Conservation (phyloP, 495 filamentous ascomycete genomes). For the Annulohypoxylon nitens region DNA sequence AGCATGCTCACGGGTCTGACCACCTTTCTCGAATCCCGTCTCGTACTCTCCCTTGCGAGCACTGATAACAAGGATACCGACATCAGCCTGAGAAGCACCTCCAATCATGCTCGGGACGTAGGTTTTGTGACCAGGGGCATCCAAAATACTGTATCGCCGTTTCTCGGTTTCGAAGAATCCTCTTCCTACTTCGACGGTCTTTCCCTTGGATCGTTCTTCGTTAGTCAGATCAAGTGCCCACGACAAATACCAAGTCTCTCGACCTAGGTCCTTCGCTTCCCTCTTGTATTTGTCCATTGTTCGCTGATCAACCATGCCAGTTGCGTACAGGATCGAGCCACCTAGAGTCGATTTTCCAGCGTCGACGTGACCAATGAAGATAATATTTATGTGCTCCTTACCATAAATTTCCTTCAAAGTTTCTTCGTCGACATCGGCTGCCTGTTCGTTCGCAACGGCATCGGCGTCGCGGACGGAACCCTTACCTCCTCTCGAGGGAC, state of each 20-base stretch:
- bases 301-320: slow-evolving; percentile 98
- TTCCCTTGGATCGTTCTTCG: slow-evolving; percentile 96
- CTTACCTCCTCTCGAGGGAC: slow-evolving; percentile 70
- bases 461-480: slow-evolving; percentile 76
- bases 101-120: slow-evolving; percentile 98
- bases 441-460: slow-evolving; percentile 87
- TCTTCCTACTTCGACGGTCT: slow-evolving; percentile 97
- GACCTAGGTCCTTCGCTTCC: slow-evolving; percentile 94
- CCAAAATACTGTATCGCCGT: slow-evolving; percentile 90
- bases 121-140: slow-evolving; percentile 96
- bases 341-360: slow-evolving; percentile 97
- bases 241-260: slow-evolving; percentile 98
- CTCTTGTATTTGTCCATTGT: slow-evolving; percentile 98
- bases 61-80: slow-evolving; percentile 95
- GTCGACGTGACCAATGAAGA: slow-evolving; percentile 98
- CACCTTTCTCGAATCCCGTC: slow-evolving; percentile 99
- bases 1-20: slow-evolving; percentile 97
- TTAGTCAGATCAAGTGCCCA: slow-evolving; percentile 98
- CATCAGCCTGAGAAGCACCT: slow-evolving; percentile 94
- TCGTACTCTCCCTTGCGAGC: slow-evolving; percentile 99
- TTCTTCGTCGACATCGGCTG: slow-evolving; percentile 90
- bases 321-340: slow-evolving; percentile 89
- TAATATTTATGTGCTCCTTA: slow-evolving; percentile 98
- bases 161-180: slow-evolving; percentile 96
- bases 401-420: slow-evolving; percentile 96